Conservation (phyloP, 805 yeast species). For the Barnettozyma pratensis region DNA sequence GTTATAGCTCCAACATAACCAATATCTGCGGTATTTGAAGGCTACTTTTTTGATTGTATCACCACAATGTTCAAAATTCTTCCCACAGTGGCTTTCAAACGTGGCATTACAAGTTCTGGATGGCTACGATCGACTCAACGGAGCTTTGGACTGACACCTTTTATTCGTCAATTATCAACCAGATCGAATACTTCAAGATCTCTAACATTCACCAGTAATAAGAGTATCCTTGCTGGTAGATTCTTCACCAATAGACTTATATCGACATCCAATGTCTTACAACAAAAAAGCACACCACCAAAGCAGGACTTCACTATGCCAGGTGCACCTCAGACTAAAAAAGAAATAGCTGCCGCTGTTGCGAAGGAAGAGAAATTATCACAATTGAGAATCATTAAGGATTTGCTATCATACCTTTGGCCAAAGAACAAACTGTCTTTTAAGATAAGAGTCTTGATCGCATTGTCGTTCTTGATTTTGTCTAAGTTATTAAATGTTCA, state of each 20-base stretch:
- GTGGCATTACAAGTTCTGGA: not conserved
- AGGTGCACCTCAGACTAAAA: no score
- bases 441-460: slow-evolving; percentile 69
- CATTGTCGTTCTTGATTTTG: slow-evolving; percentile 65
- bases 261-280: not conserved
- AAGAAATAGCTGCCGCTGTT: not conserved
- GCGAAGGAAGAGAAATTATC: slow-evolving; percentile 25
- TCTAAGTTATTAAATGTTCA: slow-evolving; percentile 89
- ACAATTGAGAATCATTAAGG: slow-evolving; percentile 49
- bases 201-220: not conserved
- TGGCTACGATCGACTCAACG: not conserved
- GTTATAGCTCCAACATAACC: no score
- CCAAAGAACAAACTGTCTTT: slow-evolving; percentile 66
- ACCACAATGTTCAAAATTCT: not conserved
- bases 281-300: not conserved
- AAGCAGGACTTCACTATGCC: no score
- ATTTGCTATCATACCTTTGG: slow-evolving; percentile 72
- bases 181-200: not conserved
- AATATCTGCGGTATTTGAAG: no score
- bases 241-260: slow-evolving; percentile 5
- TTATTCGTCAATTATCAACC: not conserved
- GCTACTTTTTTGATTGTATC: no score
- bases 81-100: not conserved
- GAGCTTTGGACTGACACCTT: not conserved
- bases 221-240: not conserved